Percentiles rank a stretch among this genome's conserved stretches.
phyloP scores from a whole-genome alignment of 345 rosid species.

The Tarenaya hassleriana region DNA sequence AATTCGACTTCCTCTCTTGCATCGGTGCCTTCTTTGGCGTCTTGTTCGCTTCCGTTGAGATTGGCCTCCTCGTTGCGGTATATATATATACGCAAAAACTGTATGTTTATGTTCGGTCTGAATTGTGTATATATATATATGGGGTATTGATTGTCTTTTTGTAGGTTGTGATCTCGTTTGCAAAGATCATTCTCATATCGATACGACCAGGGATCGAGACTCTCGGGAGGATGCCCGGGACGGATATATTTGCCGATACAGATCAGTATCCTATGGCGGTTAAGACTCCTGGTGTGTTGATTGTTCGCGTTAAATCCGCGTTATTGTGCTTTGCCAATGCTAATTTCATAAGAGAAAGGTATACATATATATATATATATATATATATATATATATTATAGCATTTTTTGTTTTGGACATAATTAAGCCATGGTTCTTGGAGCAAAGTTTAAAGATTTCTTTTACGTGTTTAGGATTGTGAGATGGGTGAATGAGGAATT shows the following conservation, averaged over 20 bases:
- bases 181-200: conserved; percentile 63
- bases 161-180: conserved; percentile 71
- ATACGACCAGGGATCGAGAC: conserved; percentile 65
- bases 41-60: conserved; percentile 71
- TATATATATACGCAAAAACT: neutral
- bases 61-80: conserved; percentile 84
- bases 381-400: neutral
- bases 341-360: conserved; percentile 64
- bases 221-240: conserved; percentile 65
- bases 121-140: too few relatives aligned
- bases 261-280: conserved; percentile 81
- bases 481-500: too few relatives aligned
- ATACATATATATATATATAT: neutral
- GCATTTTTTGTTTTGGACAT: conserved; percentile 22
- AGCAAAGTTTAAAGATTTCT: too few relatives aligned
- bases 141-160: too few relatives aligned
- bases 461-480: too few relatives aligned
- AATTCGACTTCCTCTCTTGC: conserved; percentile 82
- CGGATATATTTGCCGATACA: conserved; percentile 47
- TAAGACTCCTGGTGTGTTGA: conserved; percentile 43
- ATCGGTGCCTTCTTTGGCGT: conserved; percentile 80
- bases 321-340: conserved; percentile 89
- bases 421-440: too few relatives aligned
- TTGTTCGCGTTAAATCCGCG: conserved; percentile 63
- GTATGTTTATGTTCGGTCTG: neutral